Evolutionary conservation across 2,329 filamentous ascomycete genomes (phyloP).

Genomic region (Colletotrichum sp.): DNA sequence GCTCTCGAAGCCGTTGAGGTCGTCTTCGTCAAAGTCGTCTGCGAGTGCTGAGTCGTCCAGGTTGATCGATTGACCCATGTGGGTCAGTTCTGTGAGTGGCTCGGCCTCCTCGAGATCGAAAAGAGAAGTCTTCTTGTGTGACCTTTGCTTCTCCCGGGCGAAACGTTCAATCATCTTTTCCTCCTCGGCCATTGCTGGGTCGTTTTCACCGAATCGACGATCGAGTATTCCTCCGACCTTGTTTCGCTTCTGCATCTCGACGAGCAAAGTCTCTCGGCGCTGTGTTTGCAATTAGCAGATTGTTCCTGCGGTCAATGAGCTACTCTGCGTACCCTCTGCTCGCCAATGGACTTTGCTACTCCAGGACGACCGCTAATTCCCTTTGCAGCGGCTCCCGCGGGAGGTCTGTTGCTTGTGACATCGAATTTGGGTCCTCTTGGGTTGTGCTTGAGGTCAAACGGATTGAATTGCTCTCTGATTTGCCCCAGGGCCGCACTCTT

Average conservation of each 20-base stretch:
- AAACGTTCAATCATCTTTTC: constrained; percentile 92
- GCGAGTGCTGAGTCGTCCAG: constrained; percentile 50
- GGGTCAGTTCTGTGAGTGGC: constrained; percentile 74
- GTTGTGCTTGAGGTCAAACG: constrained; percentile 90
- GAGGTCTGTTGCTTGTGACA: constrained; percentile 71
- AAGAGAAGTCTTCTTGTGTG: constrained; percentile 76
- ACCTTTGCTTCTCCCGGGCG: constrained; percentile 82
- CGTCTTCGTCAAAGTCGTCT: constrained; percentile 84
- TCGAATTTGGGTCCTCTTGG: constrained; percentile 83
- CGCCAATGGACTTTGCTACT: constrained; percentile 82
- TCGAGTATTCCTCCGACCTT: constrained; percentile 94
- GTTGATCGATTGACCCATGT: constrained; percentile 77
- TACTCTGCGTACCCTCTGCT: constrained; percentile 70
- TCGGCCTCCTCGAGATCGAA: constrained; percentile 91
- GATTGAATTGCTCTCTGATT: constrained; percentile 97
- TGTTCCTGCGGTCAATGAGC: constrained; percentile 15
- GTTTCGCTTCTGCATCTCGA: constrained; percentile 87
- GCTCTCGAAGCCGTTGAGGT: constrained; percentile 67
- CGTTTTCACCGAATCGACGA: constrained; percentile 93
- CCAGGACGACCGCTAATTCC: constrained; percentile 77
- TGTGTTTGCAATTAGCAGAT: constrained; percentile 33
- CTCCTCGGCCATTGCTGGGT: constrained; percentile 91
- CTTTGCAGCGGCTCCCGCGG: constrained; percentile 56
- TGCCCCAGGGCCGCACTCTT: constrained; percentile 78
- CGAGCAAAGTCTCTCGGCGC: constrained; percentile 82